Base-by-base conservation (phyloP, 208 protist species). In the Chromosphaera perkinsii region DNA sequence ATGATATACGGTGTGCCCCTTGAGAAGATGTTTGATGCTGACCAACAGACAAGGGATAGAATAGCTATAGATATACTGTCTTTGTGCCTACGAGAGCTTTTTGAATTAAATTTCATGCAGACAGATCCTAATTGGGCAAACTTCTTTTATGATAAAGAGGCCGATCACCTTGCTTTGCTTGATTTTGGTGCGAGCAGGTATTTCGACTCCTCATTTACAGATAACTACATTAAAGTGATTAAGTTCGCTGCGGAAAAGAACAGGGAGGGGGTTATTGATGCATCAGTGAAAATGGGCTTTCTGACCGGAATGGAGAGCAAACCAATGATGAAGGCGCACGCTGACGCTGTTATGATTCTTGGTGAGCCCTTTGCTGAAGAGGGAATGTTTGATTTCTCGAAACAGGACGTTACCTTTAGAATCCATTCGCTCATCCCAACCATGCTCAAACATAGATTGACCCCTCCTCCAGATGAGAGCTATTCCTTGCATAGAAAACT, bases 41-140 rank as follows among this genome's bases (percentile, higher is more conserved):
- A 79, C 47, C 83, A 91, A 60, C 72, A 80, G 10, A 72, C 39
- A 4, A 52, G 9, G 58, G 5, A 37, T 56, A 56, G 7, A 36
- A 36, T 56, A 36, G 10, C 24, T 35, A 56, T 36, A 56, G 20
- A 57, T 47, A 12, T 39, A 12, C n/a, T 57, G 78, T 85, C 32
- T 83, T 91, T 91, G 7, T 85, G 79, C 58, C 69, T 97, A 42
- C 76, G 80, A 0, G 93, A 97, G 66, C 69, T 96, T 5, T 97
- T 97, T 66, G 59, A 83, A 47, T 97, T 90, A 80, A 65, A 71
- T n/a, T 93, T 92, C 61, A 96, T 97, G 93, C 93, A 97, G 75
- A 95, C 91, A 0, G 93, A 97, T 64, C 93, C 93, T 14, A 96
- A 96, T 79, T 97, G 86, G 71, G 78, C 88, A 26, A 97, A 97